These are phyloP conservation scores for Zizania latifolia DNA, from an alignment of 176 grass and related monocot genomes.

Conservation along the genomic window DNA sequence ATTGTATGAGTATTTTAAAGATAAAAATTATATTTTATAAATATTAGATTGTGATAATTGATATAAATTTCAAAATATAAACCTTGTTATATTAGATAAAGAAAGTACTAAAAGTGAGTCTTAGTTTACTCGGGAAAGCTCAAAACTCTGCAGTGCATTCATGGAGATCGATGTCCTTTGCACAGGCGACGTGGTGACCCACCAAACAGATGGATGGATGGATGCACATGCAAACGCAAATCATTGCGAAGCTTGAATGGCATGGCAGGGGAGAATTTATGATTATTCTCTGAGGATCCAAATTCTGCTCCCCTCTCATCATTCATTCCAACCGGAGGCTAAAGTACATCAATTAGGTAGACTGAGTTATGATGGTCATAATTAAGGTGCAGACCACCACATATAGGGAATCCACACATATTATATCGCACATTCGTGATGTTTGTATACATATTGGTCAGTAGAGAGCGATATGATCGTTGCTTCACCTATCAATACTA, in stretches of 20 bases:
- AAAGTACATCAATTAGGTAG: too few relatives aligned
- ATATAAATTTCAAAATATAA: too few relatives aligned
- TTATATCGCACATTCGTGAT: too few relatives aligned
- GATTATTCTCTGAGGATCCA: conserved; percentile 40
- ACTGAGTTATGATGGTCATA: neutral
- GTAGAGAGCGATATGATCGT: too few relatives aligned
- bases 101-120: too few relatives aligned
- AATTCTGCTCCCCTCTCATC: conserved; percentile 24
- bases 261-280: conserved; percentile 23
- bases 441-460: too few relatives aligned
- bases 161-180: conserved; percentile 8
- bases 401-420: neutral
- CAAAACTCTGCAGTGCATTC: conserved; percentile 15
- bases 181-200: neutral
- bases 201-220: neutral
- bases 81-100: too few relatives aligned
- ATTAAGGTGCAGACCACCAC: neutral
- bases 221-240: too few relatives aligned
- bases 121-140: conserved; percentile 13
- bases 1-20: too few relatives aligned
- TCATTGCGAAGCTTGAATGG: conserved; percentile 31
- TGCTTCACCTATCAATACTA: too few relatives aligned
- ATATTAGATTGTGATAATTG: too few relatives aligned
- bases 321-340: conserved; percentile 16
- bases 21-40: too few relatives aligned